Conservation (phyloP, 768 basidiomycete species). For the Lactarius quietus region DNA sequence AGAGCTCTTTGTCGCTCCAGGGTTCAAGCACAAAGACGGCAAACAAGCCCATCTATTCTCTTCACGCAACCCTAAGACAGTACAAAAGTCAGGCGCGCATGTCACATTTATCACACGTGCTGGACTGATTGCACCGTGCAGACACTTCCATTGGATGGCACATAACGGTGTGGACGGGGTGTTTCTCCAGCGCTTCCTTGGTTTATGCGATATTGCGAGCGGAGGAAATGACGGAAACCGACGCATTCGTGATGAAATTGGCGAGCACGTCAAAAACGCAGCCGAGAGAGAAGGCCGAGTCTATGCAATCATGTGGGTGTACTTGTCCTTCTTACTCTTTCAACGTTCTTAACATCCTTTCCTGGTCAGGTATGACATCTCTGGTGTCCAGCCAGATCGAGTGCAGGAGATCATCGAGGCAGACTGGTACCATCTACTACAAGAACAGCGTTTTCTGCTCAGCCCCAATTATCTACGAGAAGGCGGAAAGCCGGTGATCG, state of each 20-base stretch:
- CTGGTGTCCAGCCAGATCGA: conserved; percentile 67
- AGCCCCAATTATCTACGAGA: conserved; percentile 73
- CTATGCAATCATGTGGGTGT: conserved; percentile 75
- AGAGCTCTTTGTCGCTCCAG: conserved; percentile 68
- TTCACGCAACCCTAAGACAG: conserved; percentile 70
- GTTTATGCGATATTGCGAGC: conserved; percentile 57
- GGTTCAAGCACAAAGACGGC: conserved; percentile 53
- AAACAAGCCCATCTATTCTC: conserved; percentile 72
- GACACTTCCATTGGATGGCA: conserved; percentile 85
- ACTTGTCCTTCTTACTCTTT: background rate
- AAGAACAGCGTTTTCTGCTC: conserved; percentile 56
- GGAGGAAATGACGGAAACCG: conserved; percentile 51
- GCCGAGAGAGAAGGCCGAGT: conserved; percentile 79
- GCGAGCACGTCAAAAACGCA: conserved; percentile 66
- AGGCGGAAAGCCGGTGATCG: conserved; percentile 65
- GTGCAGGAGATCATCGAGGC: conserved; percentile 62
- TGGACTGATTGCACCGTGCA: conserved; percentile 5
- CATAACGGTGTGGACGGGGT: conserved; percentile 75
- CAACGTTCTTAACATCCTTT: conserved; percentile 1
- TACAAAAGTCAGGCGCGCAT: conserved; percentile 44
- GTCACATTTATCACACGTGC: conserved; percentile 19
- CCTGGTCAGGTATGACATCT: conserved; percentile 69
- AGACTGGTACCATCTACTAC: conserved; percentile 73
- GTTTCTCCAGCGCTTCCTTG: conserved; percentile 75
- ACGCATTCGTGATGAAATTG: conserved; percentile 67